Base-by-base conservation (phyloP, 1,284 basidiomycete species). In the Calocybe gambosa region DNA sequence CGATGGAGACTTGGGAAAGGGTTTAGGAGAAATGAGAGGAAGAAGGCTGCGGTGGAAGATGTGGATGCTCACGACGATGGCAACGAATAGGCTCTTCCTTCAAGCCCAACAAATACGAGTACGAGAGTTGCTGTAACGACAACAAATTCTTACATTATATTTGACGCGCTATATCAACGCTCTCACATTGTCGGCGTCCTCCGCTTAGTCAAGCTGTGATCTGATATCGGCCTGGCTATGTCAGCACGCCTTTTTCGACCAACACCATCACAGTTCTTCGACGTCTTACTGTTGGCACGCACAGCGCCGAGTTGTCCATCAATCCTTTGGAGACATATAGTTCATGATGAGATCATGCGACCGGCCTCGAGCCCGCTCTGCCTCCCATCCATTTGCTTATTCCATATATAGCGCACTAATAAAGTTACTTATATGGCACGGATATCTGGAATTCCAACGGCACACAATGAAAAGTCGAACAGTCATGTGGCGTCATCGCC, bases 1-100 rank as follows among this genome's bases (percentile, higher is more conserved):
- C 75, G 84, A 46, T 95, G 89, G 85, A 74, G 80, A 50, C 62
- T 74, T 18, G 82, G 84, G 7, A 82, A 80, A 55, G 84, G 78
- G 0, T 50, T 55, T 8, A 59, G 65, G 45, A 62, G 54, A 43
- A 60, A 62, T 21, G 65, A 63, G 43, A 59, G 51, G 48, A 54
- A 48, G 50, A 58, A 54, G 45, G 45, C 37, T 19, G 46, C 50
- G 10, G 56, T 49, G 21, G 48, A 29, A 21, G 43, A 35, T 10
- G 39, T n/a, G n/a, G n/a, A n/a, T n/a, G n/a, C n/a, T n/a, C n/a
- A 26, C 19, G 54, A 54, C 23, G 51, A 55, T 42, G 54, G 54
- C 35, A 46, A 55, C 33, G 55, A 57, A 38, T 52, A 52, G 35
- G n/a, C n/a, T n/a, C n/a, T n/a, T n/a, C 35, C 19, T 19, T 9